These are phyloP conservation scores for Phytophthora parvispora DNA, from an alignment of 352 stramenopile species.

Conservation along the genomic window DNA sequence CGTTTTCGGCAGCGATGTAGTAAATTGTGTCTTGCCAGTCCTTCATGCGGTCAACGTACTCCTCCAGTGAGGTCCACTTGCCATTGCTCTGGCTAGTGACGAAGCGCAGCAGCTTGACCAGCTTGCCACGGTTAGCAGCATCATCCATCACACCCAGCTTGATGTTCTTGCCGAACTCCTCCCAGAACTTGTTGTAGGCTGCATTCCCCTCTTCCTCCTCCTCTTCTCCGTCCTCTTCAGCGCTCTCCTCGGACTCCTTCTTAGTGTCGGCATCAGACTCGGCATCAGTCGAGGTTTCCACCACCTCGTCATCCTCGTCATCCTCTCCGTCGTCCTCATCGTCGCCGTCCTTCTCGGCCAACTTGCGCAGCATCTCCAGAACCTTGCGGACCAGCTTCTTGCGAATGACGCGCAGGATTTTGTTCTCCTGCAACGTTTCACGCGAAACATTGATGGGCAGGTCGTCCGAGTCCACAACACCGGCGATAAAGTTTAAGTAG, in stretches of 20 bases:
- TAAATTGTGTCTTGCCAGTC: conserved; percentile 99
- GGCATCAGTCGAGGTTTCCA: conserved; percentile 57
- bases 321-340: conserved; percentile 73
- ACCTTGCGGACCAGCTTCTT: conserved; percentile 99
- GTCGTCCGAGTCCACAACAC: conserved; percentile 99
- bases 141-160: conserved; percentile 99
- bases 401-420: conserved; percentile 99
- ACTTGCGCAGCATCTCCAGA: conserved; percentile 98
- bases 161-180: conserved; percentile 98
- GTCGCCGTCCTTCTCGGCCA: conserved; percentile 93
- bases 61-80: conserved; percentile 95
- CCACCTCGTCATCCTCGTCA: conserved; percentile 62
- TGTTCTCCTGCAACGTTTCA: conserved; percentile 99
- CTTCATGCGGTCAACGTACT: conserved; percentile 99
- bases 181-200: conserved; percentile 99
- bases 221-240: conserved; percentile 59
- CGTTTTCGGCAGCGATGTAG: conserved; percentile 97
- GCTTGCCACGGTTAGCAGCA: conserved; percentile 93
- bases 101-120: conserved; percentile 98
- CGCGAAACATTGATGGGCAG: conserved; percentile 99
- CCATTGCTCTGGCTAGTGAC: conserved; percentile 94
- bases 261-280: conserved; percentile 69
- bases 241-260: conserved; percentile 80
- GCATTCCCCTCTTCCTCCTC: conserved; percentile 77
- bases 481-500: conserved; percentile 99